Base-by-base conservation (phyloP, 768 basidiomycete genomes). In the Xerocomellus dryophilus region DNA sequence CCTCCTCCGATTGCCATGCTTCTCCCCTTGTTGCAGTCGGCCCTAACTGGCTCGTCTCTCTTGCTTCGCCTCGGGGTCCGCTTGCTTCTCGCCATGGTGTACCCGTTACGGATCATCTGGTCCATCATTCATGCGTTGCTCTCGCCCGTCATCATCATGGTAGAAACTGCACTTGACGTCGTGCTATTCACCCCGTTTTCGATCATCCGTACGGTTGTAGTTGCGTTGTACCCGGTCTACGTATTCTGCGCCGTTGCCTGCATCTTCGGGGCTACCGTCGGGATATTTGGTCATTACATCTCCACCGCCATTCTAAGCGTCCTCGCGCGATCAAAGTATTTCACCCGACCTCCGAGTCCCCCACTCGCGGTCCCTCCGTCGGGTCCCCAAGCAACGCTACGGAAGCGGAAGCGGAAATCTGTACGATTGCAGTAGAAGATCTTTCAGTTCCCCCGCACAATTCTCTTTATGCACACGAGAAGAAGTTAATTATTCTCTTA, bases 241-340 rank as follows among this genome's bases (percentile, higher is more conserved):
- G 75, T 83, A 14, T 77, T 84, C 54, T 75, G 73, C 36, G 81
- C 81, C 2, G 76, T 80, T 1, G 82, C 83, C 1, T 82, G 79
- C 56, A 77, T 85, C 46, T 72, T 73, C 9, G 83, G 83, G 7
- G 69, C 66, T 10, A 17, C 75, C 18, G 41, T 84, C 1, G 83
- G 83, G 3, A 44, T 76, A 1, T 55, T 70, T 12, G 83, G 74
- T 1, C 60, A 54, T 34, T 64, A 66, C 31, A 7, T 58, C 11
- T 52, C 61, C 43, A 60, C 40, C n/a, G 2, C 46, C 3, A 50
- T 66, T 10, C 35, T 66, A 1, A 32, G 31, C 48, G 4, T 29
- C 43, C 46, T 67, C 21, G 46, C 59, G 2, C 56, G 44, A 31
- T 52, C 66, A 12, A 55, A 21, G 27, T 59, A 50, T 20, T 62